Conservation (phyloP, 2,329 filamentous ascomycete species). For the Aspergillus brasiliensis region DNA sequence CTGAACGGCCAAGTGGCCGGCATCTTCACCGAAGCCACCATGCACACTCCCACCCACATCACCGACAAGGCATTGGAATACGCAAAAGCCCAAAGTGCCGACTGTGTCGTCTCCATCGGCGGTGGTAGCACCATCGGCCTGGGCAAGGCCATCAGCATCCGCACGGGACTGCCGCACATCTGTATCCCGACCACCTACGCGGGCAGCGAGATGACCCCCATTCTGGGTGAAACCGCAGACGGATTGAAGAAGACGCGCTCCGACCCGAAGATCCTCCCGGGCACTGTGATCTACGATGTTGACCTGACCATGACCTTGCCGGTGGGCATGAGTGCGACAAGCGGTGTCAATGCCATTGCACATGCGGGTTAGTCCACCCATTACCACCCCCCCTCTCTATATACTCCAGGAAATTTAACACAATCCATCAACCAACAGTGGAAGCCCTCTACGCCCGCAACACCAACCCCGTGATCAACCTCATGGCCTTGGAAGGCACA, state of each 20-base stretch:
- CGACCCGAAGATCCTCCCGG: slow-evolving; percentile 62
- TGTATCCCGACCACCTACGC: slow-evolving; percentile 65
- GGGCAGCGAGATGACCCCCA: slow-evolving; percentile 66
- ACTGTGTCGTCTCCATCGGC: slow-evolving; percentile 63
- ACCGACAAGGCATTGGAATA: slow-evolving; percentile 60
- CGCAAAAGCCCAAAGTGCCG: slow-evolving; percentile 49
- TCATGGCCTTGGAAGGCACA: slow-evolving; percentile 62
- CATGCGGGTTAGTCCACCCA: slow-evolving; percentile 53
- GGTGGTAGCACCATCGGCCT: slow-evolving; percentile 65
- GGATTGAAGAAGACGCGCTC: slow-evolving; percentile 60
- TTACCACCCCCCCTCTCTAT: background rate
- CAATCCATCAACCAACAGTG: slow-evolving; percentile 38
- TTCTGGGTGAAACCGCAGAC: slow-evolving; percentile 63
- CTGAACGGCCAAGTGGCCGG: slow-evolving; percentile 53
- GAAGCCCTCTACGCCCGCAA: slow-evolving; percentile 66
- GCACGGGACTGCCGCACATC: slow-evolving; percentile 59
- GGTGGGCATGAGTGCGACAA: slow-evolving; percentile 55
- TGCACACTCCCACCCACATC: slow-evolving; percentile 63
- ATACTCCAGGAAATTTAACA: background rate
- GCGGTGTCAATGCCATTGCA: slow-evolving; percentile 67
- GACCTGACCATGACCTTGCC: slow-evolving; percentile 64
- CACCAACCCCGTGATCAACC: slow-evolving; percentile 61
- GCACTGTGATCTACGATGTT: slow-evolving; percentile 66
- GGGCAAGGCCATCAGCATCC: slow-evolving; percentile 59
- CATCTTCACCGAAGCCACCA: slow-evolving; percentile 59